These are phyloP conservation scores for Starmerella roubikii DNA, from an alignment of 805 yeast genomes.

Conservation along the genomic window DNA sequence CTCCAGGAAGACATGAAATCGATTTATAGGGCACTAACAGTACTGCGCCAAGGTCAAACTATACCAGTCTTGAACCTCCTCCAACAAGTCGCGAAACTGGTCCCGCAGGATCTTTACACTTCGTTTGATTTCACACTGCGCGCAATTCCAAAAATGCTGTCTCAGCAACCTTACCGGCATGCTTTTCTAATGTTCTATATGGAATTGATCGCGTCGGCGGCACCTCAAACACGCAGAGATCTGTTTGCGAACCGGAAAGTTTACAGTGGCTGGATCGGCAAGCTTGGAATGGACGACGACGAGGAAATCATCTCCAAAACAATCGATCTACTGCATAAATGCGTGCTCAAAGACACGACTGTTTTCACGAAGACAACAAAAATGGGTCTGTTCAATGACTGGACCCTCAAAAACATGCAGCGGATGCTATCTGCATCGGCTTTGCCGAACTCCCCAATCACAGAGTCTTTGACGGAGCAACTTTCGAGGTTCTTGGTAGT, in stretches of 20 bases:
- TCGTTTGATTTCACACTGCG: constrained; percentile 55
- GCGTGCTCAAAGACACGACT: constrained; percentile 43
- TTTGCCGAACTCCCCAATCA: constrained; percentile 8
- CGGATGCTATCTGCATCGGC: constrained; percentile 34
- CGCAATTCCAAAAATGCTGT: constrained; percentile 45
- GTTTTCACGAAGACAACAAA: constrained; percentile 52
- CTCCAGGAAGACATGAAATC: constrained; percentile 45
- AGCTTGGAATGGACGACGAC: constrained; percentile 40
- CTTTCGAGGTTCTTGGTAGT: constrained; percentile 36
- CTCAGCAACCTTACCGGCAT: constrained; percentile 44
- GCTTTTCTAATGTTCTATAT: constrained; percentile 52
- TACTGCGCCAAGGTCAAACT: constrained; percentile 43
- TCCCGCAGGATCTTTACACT: constrained; percentile 40
- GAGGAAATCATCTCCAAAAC: constrained; percentile 31
- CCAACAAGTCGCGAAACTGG: constrained; percentile 35
- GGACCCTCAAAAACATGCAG: constrained; percentile 46
- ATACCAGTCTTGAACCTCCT: constrained; percentile 51
- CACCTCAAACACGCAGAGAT: constrained; percentile 50
- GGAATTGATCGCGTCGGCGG: constrained; percentile 35
- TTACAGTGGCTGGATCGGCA: constrained; percentile 55
- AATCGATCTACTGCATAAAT: constrained; percentile 35
- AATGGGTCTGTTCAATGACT: constrained; percentile 64
- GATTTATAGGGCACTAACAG: constrained; percentile 52
- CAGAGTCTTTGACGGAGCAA: constrained; percentile 24
- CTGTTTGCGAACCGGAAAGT: constrained; percentile 42